A percentile compares a stretch with the other conserved stretches of the same genome.
These are phyloP conservation scores for Fusarium ramigenum DNA, from an alignment of 2,329 filamentous ascomycete species.

Conservation along the genomic window DNA sequence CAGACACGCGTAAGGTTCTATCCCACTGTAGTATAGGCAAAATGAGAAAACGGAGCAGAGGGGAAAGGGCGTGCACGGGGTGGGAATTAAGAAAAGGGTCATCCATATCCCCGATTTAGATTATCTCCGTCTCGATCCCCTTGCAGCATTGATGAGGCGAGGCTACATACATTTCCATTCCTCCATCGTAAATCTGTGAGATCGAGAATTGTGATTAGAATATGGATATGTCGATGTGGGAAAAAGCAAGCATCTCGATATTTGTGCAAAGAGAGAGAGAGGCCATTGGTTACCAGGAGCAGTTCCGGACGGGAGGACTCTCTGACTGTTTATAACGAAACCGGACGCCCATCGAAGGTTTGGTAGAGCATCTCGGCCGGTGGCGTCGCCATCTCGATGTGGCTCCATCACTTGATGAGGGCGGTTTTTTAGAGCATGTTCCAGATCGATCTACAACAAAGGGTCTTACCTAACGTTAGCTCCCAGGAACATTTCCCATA, in stretches of 20 bases:
- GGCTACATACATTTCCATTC: background rate
- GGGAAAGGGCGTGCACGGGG: background rate
- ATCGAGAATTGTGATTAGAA: background rate
- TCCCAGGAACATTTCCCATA: background rate
- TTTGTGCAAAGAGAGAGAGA: background rate
- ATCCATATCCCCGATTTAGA: background rate
- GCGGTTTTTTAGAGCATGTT: conserved; percentile 2
- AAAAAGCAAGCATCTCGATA: conserved; percentile 16
- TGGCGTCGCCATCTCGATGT: conserved; percentile 40
- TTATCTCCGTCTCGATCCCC: conserved; percentile 13
- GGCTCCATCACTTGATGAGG: conserved; percentile 25
- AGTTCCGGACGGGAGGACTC: background rate
- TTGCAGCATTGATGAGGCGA: conserved; percentile 14
- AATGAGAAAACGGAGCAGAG: background rate
- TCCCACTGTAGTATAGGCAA: background rate
- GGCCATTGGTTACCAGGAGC: background rate
- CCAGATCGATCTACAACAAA: conserved; percentile 30
- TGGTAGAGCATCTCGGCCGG: conserved; percentile 34
- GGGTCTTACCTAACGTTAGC: background rate
- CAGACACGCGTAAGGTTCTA: background rate
- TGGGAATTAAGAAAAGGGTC: background rate
- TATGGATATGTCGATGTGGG: background rate
- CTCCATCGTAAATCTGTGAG: background rate
- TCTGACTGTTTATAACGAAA: background rate
- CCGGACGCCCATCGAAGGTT: conserved; percentile 32